These are phyloP conservation scores for Mycena pura DNA, from an alignment of 768 basidiomycete species.

Conservation along the genomic window DNA sequence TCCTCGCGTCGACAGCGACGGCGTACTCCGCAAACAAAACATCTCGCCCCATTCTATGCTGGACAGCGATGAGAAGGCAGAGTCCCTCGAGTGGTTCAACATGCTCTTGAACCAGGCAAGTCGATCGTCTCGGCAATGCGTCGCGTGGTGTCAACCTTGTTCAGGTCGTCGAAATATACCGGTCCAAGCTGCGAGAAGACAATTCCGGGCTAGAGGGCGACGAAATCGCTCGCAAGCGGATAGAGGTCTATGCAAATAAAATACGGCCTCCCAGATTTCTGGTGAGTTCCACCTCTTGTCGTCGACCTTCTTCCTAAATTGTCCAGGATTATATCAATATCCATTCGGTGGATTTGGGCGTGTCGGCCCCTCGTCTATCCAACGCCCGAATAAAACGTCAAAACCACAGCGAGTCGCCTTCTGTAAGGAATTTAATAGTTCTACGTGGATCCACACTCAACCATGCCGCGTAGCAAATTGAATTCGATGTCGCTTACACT, in stretches of 20 bases:
- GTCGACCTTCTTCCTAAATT: neutral
- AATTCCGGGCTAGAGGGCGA: constrained; percentile 76
- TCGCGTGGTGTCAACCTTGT: constrained; percentile 5
- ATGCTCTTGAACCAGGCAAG: constrained; percentile 79
- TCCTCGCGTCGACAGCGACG: constrained; percentile 59
- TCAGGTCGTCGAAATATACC: constrained; percentile 77
- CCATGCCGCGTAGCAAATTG: constrained; percentile 61
- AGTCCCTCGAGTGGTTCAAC: constrained; percentile 94
- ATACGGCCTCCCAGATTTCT: constrained; percentile 74
- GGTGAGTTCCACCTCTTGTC: constrained; percentile 46
- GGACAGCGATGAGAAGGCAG: constrained; percentile 45
- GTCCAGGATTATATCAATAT: constrained; percentile 84
- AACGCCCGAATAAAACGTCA: constrained; percentile 65
- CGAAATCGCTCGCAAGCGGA: constrained; percentile 77
- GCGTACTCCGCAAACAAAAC: constrained; percentile 47
- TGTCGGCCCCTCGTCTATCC: constrained; percentile 77
- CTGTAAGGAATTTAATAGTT: constrained; percentile 35
- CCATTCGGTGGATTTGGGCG: constrained; percentile 84
- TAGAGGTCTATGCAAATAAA: constrained; percentile 84
- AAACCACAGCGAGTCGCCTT: constrained; percentile 29
- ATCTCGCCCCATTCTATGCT: constrained; percentile 29
- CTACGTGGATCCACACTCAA: constrained; percentile 19
- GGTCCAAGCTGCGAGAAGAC: constrained; percentile 77
- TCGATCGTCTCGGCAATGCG: constrained; percentile 14
- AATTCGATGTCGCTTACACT: constrained; percentile 84